Evolutionary conservation across 768 basidiomycete genomes (phyloP).

Genomic region (Tylopilus cervinicoccineus): DNA sequence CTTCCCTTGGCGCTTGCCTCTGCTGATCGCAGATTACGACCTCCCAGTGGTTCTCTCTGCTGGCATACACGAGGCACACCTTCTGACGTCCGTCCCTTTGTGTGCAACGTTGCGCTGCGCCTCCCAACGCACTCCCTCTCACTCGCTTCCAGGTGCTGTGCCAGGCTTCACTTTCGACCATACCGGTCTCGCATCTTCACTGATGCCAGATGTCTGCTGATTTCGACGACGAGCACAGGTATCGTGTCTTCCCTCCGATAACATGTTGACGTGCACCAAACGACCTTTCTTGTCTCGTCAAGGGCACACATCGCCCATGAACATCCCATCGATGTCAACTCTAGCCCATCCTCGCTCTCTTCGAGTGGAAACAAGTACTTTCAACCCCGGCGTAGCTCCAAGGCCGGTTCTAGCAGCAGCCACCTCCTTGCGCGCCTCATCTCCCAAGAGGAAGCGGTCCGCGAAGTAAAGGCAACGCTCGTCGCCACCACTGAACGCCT

Average conservation of each 20-base stretch:
- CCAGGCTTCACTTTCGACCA: background rate
- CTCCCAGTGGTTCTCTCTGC: conserved; percentile 16
- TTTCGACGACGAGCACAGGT: conserved; percentile 30
- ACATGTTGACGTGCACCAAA: conserved; percentile 1
- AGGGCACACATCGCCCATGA: conserved; percentile 26
- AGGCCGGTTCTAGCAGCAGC: conserved; percentile 28
- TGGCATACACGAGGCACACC: conserved; percentile 26
- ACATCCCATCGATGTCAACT: conserved; percentile 30
- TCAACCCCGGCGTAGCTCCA: conserved; percentile 20
- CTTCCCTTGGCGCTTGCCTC: conserved; percentile 8
- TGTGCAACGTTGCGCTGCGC: conserved; percentile 7
- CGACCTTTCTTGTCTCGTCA: background rate
- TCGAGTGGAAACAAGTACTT: conserved; percentile 17
- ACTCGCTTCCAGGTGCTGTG: conserved; percentile 8
- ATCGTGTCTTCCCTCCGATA: background rate
- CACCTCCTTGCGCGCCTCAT: conserved; percentile 29
- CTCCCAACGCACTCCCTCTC: background rate
- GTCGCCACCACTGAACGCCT: conserved; percentile 30
- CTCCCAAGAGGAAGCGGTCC: conserved; percentile 29
- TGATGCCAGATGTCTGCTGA: conserved; percentile 27
- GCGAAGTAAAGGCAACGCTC: conserved; percentile 28
- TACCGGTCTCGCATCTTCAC: conserved; percentile 5
- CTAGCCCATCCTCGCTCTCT: conserved; percentile 25
- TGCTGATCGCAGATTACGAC: conserved; percentile 18
- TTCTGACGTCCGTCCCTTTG: conserved; percentile 8